A percentile compares a stretch with the other conserved stretches of the same genome.
Conservation (phyloP, 805 yeast species). For the Lachancea cidri region DNA sequence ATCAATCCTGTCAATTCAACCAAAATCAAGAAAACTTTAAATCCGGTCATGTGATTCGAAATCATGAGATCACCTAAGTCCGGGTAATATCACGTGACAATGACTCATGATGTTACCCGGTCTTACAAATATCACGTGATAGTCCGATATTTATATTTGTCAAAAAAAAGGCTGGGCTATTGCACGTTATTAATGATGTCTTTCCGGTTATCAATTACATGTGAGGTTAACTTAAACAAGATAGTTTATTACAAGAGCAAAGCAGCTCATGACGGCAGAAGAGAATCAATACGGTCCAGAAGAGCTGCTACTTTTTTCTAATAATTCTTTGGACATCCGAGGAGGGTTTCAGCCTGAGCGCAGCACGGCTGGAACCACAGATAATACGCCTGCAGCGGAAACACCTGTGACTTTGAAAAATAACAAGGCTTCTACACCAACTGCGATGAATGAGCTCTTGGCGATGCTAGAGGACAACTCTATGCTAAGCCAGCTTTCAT, state of each 20-base stretch:
- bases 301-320: conserved; percentile 2
- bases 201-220: not conserved
- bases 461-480: conserved; percentile 22
- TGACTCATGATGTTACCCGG: too few relatives aligned
- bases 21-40: too few relatives aligned
- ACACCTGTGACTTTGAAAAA: not conserved
- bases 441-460: conserved; percentile 25
- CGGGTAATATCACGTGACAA: too few relatives aligned
- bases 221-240: not conserved
- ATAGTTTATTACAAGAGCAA: conserved; percentile 1
- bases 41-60: too few relatives aligned
- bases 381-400: not conserved
- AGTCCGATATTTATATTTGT: not conserved
- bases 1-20: too few relatives aligned
- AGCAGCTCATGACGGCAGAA: conserved; percentile 2
- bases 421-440: conserved; percentile 14
- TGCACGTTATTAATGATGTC: not conserved
- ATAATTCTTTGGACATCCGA: conserved; percentile 11
- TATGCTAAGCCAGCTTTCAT: conserved; percentile 7
- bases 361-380: not conserved
- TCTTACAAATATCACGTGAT: not conserved
- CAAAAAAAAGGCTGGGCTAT: not conserved
- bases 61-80: too few relatives aligned
- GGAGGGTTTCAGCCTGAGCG: conserved; percentile 1
- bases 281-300: conserved; percentile 4